Percentiles rank a stretch among this genome's conserved stretches.
Evolutionary conservation across 1,139 yeast species (phyloP).

Genomic region (Starmera stellimalicola): DNA sequence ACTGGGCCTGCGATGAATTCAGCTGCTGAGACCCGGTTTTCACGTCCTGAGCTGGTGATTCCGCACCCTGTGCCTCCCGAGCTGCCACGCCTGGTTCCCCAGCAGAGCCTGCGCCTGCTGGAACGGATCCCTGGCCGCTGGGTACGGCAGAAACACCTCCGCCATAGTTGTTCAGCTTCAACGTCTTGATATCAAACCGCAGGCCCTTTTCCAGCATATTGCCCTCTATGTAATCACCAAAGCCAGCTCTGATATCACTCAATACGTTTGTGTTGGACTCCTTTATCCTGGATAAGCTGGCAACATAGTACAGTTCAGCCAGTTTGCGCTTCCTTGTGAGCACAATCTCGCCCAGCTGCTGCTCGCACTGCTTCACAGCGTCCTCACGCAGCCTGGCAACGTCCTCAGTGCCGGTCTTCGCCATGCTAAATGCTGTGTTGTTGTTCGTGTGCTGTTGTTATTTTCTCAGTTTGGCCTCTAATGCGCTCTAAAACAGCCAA

Average conservation of each 20-base stretch:
- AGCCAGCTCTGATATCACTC: constrained; percentile 25
- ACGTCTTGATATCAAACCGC: constrained; percentile 6
- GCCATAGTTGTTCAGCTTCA: constrained; percentile 15
- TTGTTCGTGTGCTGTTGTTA: too few species aligned
- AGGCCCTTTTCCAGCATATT: constrained; percentile 35
- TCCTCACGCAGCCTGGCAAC: constrained; percentile 15
- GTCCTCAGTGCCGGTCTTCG: constrained; percentile 10
- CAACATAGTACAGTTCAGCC: constrained; percentile 45
- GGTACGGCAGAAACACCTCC: too few species aligned
- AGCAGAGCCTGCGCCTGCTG: background rate
- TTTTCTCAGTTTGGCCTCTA: too few species aligned
- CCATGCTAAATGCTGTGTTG: constrained; percentile 34
- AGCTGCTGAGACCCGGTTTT: background rate
- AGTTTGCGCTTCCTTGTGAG: constrained; percentile 40
- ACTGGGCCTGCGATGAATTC: background rate
- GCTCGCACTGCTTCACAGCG: constrained; percentile 24
- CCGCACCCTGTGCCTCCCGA: background rate
- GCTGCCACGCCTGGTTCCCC: background rate
- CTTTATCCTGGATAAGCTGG: constrained; percentile 24
- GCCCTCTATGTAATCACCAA: constrained; percentile 27
- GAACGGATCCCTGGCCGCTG: background rate
- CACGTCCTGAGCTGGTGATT: background rate
- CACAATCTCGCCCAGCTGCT: constrained; percentile 28
- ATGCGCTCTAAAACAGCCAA: too few species aligned
- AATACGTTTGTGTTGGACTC: constrained; percentile 20